These are phyloP conservation scores for Neurospora sp. DNA, from an alignment of 495 filamentous ascomycete genomes.

Conservation along the genomic window DNA sequence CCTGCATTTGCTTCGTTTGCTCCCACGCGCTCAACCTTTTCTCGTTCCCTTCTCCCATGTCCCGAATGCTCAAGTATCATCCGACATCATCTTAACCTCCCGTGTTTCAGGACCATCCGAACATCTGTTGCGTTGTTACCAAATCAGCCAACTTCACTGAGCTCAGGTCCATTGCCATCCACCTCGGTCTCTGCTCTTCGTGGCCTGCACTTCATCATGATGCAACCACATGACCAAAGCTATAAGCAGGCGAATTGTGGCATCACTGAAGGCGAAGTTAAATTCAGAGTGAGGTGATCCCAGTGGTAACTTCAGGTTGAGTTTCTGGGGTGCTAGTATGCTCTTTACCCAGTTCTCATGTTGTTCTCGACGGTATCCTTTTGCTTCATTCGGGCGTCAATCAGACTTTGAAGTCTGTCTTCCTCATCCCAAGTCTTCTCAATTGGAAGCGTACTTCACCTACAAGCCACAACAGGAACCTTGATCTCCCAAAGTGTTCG, in stretches of 20 bases:
- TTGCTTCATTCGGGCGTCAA: no score
- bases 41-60: no score
- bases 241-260: no score
- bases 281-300: rapidly evolving
- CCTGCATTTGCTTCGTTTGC: not conserved
- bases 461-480: not conserved
- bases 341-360: not conserved
- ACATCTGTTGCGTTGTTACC: no score
- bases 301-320: not conserved
- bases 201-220: not conserved
- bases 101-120: no score
- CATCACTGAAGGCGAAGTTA: no score
- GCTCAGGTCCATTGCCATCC: not conserved
- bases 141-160: not conserved
- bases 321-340: not conserved
- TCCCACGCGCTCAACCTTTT: no score
- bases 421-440: not conserved
- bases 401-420: not conserved
- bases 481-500: not conserved
- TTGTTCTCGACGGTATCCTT: not conserved
- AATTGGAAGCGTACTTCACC: not conserved
- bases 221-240: no score
- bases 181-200: not conserved
- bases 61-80: no score
- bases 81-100: no score